Conservation (phyloP, 2,329 filamentous ascomycete genomes). For the Falciphora oryzae region DNA sequence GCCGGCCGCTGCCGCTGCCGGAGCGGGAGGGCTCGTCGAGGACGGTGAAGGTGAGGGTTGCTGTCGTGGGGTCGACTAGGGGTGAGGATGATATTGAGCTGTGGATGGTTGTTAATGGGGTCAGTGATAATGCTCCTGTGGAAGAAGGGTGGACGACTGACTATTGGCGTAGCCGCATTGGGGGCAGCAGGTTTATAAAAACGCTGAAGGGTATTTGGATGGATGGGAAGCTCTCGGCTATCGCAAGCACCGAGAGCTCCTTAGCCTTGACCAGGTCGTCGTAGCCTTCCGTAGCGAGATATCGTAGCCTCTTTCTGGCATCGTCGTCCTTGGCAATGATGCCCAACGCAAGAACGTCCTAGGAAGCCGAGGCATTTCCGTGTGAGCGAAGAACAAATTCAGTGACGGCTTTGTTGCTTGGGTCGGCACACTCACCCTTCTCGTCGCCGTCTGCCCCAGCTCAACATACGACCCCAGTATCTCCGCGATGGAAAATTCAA, state of each 20-base stretch:
- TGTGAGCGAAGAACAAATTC: not conserved
- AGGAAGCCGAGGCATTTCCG: not conserved
- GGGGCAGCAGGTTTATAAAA: conserved; percentile 51
- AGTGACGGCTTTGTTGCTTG: no score
- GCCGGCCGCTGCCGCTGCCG: conserved; percentile 24
- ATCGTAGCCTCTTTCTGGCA: conserved; percentile 12
- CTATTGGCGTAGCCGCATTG: conserved; percentile 43
- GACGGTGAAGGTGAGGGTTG: conserved; percentile 50
- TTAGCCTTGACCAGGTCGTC: conserved; percentile 34
- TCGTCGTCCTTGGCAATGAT: conserved; percentile 9
- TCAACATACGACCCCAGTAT: conserved; percentile 17
- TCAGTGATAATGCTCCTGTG: not conserved
- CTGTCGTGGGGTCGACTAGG: conserved; percentile 33
- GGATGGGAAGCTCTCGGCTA: conserved; percentile 45
- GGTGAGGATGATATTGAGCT: conserved; percentile 51
- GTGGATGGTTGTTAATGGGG: no score
- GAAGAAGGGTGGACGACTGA: not conserved
- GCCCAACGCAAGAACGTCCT: not conserved
- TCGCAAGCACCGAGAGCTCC: conserved; percentile 45
- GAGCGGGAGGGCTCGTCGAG: conserved; percentile 40
- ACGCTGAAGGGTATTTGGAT: conserved; percentile 44
- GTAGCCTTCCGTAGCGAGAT: conserved; percentile 23
- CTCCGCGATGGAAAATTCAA: conserved; percentile 17
- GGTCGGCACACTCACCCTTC: conserved; percentile 14
- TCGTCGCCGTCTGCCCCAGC: conserved; percentile 17